Conservation (phyloP, 495 filamentous ascomycete species). For the Clavariopsis aquatica region DNA sequence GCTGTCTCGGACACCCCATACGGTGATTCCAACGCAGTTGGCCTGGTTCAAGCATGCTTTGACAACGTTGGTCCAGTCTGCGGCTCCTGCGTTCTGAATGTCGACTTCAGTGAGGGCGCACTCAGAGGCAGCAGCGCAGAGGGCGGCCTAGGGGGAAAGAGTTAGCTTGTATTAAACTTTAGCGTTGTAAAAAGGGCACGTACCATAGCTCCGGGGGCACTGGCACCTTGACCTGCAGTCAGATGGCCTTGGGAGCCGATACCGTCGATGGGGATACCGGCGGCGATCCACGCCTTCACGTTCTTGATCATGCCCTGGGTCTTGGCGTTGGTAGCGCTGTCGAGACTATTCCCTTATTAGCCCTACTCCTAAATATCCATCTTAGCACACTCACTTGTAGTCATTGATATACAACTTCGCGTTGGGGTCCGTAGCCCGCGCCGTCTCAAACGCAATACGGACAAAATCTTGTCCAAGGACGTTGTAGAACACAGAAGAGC, state of each 20-base stretch:
- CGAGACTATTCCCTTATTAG: too few species aligned
- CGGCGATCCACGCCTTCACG: slow-evolving; percentile 66
- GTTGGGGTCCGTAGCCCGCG: slow-evolving; percentile 58
- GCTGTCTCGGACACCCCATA: slow-evolving; percentile 71
- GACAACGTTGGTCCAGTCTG: slow-evolving; percentile 64
- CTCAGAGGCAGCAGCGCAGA: slow-evolving; percentile 57
- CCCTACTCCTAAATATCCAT: too few species aligned
- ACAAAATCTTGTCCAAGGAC: slow-evolving; percentile 61
- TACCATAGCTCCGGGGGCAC: slow-evolving; percentile 55
- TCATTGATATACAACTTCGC: slow-evolving; percentile 71
- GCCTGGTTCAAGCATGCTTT: slow-evolving; percentile 63
- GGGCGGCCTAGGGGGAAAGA: too few species aligned
- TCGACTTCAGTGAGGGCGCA: slow-evolving; percentile 67
- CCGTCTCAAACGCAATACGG: slow-evolving; percentile 62
- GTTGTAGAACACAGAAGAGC: slow-evolving; percentile 58
- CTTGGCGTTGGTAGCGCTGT: slow-evolving; percentile 54
- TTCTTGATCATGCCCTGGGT: slow-evolving; percentile 62
- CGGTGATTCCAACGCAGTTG: slow-evolving; percentile 73
- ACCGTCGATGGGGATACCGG: slow-evolving; percentile 71
- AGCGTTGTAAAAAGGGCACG: too few species aligned
- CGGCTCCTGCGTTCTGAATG: slow-evolving; percentile 58
- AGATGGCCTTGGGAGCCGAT: slow-evolving; percentile 70
- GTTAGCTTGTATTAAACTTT: too few species aligned
- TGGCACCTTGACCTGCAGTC: slow-evolving; percentile 48
- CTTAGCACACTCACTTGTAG: slow-evolving; percentile 59